Percentiles rank a stretch among this genome's conserved stretches.
These are phyloP conservation scores for Beta corolliflora DNA, from an alignment of 179 eudicot species.

Conservation along the genomic window DNA sequence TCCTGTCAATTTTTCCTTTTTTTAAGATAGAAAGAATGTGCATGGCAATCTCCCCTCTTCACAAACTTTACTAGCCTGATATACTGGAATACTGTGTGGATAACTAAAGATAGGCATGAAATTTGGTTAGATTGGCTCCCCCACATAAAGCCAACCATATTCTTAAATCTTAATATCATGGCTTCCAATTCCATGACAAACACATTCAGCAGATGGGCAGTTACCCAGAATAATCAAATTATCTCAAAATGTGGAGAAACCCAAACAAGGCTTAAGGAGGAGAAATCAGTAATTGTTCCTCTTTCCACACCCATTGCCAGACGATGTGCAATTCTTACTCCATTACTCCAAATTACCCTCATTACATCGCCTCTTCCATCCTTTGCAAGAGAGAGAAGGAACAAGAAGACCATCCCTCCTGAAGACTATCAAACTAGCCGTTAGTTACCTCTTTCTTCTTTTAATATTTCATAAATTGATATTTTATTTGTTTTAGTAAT, in stretches of 20 bases:
- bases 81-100: background rate
- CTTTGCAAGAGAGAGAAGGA: conserved; percentile 81
- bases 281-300: background rate
- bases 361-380: conserved; percentile 41
- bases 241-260: conserved; percentile 7
- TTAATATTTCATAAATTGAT: background rate
- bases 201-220: conserved; percentile 9
- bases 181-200: background rate
- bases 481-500: no score
- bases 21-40: no score
- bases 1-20: no score
- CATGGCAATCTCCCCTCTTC: background rate
- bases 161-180: conserved; percentile 6
- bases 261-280: conserved; percentile 8
- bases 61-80: background rate
- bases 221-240: background rate
- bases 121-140: conserved; percentile 11
- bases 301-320: conserved; percentile 51
- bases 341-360: conserved; percentile 43
- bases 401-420: conserved; percentile 58
- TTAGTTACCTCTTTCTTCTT: conserved; percentile 28
- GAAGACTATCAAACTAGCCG: conserved; percentile 81
- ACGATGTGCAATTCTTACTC: conserved; percentile 56
- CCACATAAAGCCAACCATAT: background rate
- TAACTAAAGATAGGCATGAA: conserved; percentile 21